These are phyloP conservation scores for Nothophaeocryptopus gaeumannii DNA, from an alignment of 2,329 filamentous ascomycete species.

Conservation along the genomic window DNA sequence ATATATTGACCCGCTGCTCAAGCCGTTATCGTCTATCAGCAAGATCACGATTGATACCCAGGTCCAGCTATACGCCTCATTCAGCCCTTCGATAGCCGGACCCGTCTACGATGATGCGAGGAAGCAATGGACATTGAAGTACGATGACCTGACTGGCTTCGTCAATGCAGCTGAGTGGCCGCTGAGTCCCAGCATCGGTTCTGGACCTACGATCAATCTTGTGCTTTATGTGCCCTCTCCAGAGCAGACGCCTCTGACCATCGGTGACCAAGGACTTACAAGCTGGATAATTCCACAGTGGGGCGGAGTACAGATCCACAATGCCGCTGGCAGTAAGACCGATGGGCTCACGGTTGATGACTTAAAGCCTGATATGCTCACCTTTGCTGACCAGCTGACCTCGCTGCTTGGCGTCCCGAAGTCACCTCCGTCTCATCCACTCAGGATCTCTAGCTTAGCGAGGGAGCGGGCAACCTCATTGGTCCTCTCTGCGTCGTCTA, in stretches of 20 bases:
- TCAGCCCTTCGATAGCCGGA: conserved; percentile 59
- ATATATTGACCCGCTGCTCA: conserved; percentile 78
- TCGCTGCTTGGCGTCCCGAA: conserved; percentile 82
- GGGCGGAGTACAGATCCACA: conserved; percentile 75
- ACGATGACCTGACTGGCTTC: conserved; percentile 87
- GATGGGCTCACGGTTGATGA: conserved; percentile 59
- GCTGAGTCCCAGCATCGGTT: conserved; percentile 86
- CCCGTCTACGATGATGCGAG: conserved; percentile 54
- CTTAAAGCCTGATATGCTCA: conserved; percentile 77
- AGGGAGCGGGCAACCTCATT: conserved; percentile 84
- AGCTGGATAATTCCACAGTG: conserved; percentile 97
- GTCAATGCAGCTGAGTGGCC: conserved; percentile 99
- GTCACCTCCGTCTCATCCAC: conserved; percentile 71
- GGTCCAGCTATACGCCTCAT: conserved; percentile 83
- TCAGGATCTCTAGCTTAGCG: conserved; percentile 78
- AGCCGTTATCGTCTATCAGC: conserved; percentile 77
- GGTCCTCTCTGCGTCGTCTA: conserved; percentile 84
- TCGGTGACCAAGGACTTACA: conserved; percentile 60
- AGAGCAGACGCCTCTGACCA: conserved; percentile 56
- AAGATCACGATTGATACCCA: conserved; percentile 96
- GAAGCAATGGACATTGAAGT: conserved; percentile 68
- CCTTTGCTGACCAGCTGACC: conserved; percentile 85
- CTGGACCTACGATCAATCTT: conserved; percentile 93
- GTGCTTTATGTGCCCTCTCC: conserved; percentile 83
- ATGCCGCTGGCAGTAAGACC: conserved; percentile 44